Percentiles rank a stretch among this genome's conserved stretches.
phyloP scores from a whole-genome alignment of 345 rosid genomes.

The Euphorbia tirucalli region DNA sequence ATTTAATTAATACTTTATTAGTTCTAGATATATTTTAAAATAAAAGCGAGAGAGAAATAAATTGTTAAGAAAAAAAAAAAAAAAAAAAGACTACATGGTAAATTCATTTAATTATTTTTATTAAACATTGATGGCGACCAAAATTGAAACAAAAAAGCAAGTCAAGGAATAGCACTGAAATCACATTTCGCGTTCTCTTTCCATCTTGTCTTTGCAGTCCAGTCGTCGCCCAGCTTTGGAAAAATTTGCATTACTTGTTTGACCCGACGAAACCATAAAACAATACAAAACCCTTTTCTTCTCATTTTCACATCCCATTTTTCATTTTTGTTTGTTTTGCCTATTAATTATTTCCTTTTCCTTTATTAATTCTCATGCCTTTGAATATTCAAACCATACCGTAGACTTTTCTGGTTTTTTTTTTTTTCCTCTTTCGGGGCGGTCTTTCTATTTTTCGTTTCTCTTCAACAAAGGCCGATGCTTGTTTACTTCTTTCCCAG shows the following conservation, averaged over 20 bases:
- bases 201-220: too few relatives aligned
- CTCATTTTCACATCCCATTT: background rate
- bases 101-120: too few relatives aligned
- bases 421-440: background rate
- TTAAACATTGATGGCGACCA: background rate
- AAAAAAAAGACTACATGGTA: too few relatives aligned
- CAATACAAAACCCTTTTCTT: background rate
- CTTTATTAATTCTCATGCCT: background rate
- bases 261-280: conserved; percentile 17
- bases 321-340: background rate
- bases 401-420: background rate
- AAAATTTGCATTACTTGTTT: conserved; percentile 25
- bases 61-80: too few relatives aligned
- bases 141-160: background rate
- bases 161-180: too few relatives aligned
- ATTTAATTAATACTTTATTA: too few relatives aligned
- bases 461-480: background rate
- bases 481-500: background rate
- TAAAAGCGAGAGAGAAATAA: too few relatives aligned
- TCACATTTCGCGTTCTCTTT: too few relatives aligned
- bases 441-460: background rate
- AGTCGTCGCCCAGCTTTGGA: conserved; percentile 24
- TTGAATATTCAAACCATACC: conserved; percentile 11
- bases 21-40: too few relatives aligned
- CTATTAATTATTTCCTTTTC: background rate